Conservation (phyloP, 208 protist genomes). For the Trypanosoma grayi region DNA sequence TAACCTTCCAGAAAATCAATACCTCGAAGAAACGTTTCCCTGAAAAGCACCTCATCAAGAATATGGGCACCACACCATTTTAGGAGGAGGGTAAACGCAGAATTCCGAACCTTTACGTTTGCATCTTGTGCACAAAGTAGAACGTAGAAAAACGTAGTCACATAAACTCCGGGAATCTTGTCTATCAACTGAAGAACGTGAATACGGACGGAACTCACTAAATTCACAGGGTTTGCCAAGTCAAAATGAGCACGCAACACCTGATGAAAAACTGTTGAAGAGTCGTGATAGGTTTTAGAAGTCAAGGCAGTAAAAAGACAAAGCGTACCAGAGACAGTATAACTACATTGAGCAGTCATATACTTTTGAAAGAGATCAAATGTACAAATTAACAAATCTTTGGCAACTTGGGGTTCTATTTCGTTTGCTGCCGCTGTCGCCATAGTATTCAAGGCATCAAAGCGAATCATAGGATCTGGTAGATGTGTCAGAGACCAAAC, state of each 20-base stretch:
- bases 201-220: neutral
- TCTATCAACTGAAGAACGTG: slow-evolving; percentile 16
- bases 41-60: slow-evolving; percentile 4
- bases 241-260: slow-evolving; percentile 5
- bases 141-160: slow-evolving; percentile 9
- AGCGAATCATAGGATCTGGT: slow-evolving; percentile 12
- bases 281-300: neutral
- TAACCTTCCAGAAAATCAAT: slow-evolving; percentile 13
- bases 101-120: slow-evolving; percentile 6
- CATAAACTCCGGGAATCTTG: neutral
- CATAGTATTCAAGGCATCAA: slow-evolving; percentile 5
- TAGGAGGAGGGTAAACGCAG: slow-evolving; percentile 1
- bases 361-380: slow-evolving; percentile 11
- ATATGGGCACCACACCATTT: slow-evolving; percentile 8
- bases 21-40: neutral
- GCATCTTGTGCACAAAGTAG: neutral
- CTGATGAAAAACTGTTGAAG: slow-evolving; percentile 4
- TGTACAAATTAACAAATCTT: slow-evolving; percentile 6
- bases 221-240: slow-evolving; percentile 11
- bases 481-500: slow-evolving; percentile 2
- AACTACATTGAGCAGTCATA: slow-evolving; percentile 10
- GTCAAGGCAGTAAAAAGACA: slow-evolving; percentile 1
- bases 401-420: neutral
- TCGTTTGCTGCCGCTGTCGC: neutral
- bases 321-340: slow-evolving; percentile 4